These are phyloP conservation scores for Cadophora sp. DNA, from an alignment of 2,329 filamentous ascomycete genomes.

Conservation along the genomic window DNA sequence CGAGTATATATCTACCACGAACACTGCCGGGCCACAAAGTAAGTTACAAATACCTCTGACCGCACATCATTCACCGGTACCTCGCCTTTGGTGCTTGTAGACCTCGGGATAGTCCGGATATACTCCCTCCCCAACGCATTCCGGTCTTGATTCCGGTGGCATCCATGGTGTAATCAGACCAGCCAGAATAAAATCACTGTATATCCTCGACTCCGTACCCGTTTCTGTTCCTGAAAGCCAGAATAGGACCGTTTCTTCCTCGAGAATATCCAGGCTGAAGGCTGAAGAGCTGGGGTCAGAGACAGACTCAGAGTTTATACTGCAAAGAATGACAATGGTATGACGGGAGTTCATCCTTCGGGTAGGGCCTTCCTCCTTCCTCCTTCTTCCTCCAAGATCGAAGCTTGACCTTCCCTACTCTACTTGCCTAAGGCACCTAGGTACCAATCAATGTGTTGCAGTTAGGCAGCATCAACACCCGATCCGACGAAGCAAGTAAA, in stretches of 20 bases:
- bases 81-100: no score
- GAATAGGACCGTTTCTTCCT: neutral
- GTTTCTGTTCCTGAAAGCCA: neutral
- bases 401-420: neutral
- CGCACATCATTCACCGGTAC: neutral
- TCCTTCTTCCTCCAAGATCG: neutral
- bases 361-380: no score
- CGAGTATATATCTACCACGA: no score
- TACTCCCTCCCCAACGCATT: neutral
- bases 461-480: slow-evolving; percentile 2
- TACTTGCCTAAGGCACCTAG: no score
- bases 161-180: neutral
- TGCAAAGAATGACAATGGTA: neutral
- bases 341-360: slow-evolving; percentile 3
- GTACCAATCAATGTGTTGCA: neutral
- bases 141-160: neutral
- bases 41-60: neutral
- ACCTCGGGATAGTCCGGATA: no score
- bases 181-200: neutral
- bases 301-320: no score
- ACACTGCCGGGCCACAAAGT: neutral
- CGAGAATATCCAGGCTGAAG: neutral
- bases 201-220: neutral
- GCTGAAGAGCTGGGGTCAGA: neutral
- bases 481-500: slow-evolving; percentile 1